Conservation (phyloP, 208 protist genomes). For the Acanthamoeba polyphaga region DNA sequence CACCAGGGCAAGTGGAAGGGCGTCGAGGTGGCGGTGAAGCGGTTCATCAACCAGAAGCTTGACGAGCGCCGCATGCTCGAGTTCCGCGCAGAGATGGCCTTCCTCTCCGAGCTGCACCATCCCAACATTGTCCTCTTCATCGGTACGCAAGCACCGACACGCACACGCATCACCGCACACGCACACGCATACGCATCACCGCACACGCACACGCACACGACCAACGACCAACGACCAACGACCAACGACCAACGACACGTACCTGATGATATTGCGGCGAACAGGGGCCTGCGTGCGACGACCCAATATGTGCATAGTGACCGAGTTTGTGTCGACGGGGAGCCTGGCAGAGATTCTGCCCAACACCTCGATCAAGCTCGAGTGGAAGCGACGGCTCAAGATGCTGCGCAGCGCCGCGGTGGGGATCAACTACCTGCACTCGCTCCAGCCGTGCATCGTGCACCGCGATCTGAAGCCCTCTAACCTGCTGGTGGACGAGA, state of each 20-base stretch:
- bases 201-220: too few species aligned
- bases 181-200: too few species aligned
- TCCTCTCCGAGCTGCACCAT: constrained; percentile 27
- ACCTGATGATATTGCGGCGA: too few species aligned
- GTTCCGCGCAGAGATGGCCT: constrained; percentile 13
- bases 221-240: too few species aligned
- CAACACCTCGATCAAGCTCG: background rate
- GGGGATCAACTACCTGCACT: constrained; percentile 67
- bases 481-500: constrained; percentile 75
- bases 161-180: too few species aligned
- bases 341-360: background rate
- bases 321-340: constrained; percentile 78
- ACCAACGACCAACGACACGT: too few species aligned
- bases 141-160: background rate
- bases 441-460: constrained; percentile 56
- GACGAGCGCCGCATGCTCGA: constrained; percentile 15
- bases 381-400: constrained; percentile 37
- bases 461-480: constrained; percentile 14
- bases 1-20: constrained; percentile 14
- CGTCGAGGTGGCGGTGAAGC: constrained; percentile 60
- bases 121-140: constrained; percentile 60
- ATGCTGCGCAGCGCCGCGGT: background rate
- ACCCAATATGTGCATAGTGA: constrained; percentile 85
- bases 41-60: constrained; percentile 13
- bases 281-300: constrained; percentile 47